A percentile compares a stretch with the other conserved stretches of the same genome.
phyloP scores from a whole-genome alignment of 2,329 filamentous ascomycete genomes.

The Sporothrix protearum region DNA sequence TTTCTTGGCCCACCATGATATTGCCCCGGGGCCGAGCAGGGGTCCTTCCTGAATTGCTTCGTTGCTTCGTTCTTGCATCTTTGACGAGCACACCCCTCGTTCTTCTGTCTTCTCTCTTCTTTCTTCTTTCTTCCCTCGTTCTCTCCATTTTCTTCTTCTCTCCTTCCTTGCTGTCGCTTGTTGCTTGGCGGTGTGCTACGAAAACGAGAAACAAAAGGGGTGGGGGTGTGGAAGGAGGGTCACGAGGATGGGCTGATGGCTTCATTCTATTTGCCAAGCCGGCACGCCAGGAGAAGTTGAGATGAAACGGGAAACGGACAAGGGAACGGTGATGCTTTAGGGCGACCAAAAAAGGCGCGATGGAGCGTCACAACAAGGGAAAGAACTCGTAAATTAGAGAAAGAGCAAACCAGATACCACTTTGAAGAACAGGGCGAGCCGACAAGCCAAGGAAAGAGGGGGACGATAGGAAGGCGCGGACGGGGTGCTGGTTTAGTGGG shows the following conservation, averaged over 20 bases:
- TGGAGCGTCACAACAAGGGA: not conserved
- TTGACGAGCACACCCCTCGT: not conserved
- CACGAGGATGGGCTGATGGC: conserved; percentile 21
- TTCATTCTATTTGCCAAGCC: conserved; percentile 19
- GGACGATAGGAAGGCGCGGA: not conserved
- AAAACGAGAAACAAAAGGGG: conserved; percentile 4
- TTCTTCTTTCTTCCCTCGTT: not conserved
- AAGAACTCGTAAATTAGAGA: not conserved
- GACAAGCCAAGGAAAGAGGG: not conserved
- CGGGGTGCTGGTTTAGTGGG: too few species aligned
- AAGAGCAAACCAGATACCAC: not conserved
- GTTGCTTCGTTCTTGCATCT: not conserved
- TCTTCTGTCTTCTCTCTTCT: not conserved
- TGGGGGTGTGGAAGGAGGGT: conserved; percentile 11
- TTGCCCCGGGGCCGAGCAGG: conserved; percentile 1
- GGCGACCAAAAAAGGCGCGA: not conserved
- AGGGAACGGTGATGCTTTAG: not conserved
- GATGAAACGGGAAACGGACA: conserved; percentile 9
- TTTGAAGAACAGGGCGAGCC: not conserved
- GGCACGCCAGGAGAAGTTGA: not conserved
- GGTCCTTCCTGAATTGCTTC: not conserved
- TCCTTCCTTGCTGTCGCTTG: not conserved
- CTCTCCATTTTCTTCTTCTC: not conserved
- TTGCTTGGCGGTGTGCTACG: conserved; percentile 24
- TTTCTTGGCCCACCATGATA: not conserved